phyloP scores from a whole-genome alignment of 108 stramenopile genomes.

The Chaetoceros muelleri region DNA sequence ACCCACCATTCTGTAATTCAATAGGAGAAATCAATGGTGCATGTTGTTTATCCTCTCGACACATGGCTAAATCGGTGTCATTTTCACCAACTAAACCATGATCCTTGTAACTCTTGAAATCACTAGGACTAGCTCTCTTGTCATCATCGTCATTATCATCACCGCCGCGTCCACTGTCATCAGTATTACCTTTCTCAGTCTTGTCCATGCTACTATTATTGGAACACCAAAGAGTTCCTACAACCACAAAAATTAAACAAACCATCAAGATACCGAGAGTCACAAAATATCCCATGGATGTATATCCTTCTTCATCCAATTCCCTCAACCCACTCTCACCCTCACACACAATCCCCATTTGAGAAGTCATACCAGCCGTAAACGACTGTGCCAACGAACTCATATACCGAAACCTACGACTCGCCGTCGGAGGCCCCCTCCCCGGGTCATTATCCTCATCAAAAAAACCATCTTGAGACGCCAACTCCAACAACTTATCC shows the following conservation, averaged over 20 bases:
- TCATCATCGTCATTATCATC: background rate
- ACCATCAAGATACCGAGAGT: background rate
- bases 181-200: background rate
- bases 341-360: background rate
- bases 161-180: no score
- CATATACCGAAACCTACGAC: background rate
- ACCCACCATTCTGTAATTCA: background rate
- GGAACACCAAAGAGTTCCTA: background rate
- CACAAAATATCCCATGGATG: background rate
- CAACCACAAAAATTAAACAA: background rate
- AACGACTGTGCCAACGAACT: background rate
- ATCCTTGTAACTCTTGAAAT: background rate
- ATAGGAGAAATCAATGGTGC: background rate
- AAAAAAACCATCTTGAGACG: background rate
- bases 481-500: background rate
- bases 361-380: background rate
- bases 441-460: background rate
- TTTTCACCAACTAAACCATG: background rate
- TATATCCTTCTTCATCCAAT: background rate
- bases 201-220: background rate
- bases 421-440: background rate
- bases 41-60: background rate
- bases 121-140: background rate
- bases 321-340: background rate
- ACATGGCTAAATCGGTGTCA: background rate